These are phyloP conservation scores for Leishmania amazonensis DNA, from an alignment of 208 protist genomes.

Conservation along the genomic window DNA sequence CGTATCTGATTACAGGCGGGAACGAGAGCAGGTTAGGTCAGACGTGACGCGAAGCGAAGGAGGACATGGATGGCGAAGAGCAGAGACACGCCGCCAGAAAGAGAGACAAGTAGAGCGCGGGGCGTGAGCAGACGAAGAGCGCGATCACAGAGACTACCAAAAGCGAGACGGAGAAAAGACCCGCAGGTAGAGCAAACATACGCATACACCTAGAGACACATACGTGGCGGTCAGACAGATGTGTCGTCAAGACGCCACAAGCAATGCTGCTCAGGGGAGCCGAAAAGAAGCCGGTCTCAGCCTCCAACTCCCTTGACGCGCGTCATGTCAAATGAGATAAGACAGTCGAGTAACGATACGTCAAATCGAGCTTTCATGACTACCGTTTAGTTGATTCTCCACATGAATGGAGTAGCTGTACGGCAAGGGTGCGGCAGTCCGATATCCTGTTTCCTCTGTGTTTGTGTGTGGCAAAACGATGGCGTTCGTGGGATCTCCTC, in stretches of 20 bases:
- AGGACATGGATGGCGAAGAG: neutral
- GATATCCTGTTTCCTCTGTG: neutral
- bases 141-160: neutral
- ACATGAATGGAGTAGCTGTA: neutral
- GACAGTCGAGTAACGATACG: no score
- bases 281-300: neutral
- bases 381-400: neutral
- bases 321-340: neutral
- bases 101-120: constrained; percentile 6
- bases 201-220: neutral
- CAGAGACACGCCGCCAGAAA: constrained; percentile 9
- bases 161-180: constrained; percentile 6
- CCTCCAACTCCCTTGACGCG: neutral
- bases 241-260: no score
- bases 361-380: neutral
- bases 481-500: no score
- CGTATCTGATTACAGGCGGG: neutral
- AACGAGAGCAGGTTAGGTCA: constrained; percentile 9
- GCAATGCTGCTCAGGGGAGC: neutral
- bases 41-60: neutral
- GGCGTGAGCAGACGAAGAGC: neutral
- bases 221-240: neutral
- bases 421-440: neutral
- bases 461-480: constrained; percentile 3
- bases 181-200: neutral